phyloP scores from a whole-genome alignment of 2,329 filamentous ascomycete species.

The Aspergillus aculeatus region DNA sequence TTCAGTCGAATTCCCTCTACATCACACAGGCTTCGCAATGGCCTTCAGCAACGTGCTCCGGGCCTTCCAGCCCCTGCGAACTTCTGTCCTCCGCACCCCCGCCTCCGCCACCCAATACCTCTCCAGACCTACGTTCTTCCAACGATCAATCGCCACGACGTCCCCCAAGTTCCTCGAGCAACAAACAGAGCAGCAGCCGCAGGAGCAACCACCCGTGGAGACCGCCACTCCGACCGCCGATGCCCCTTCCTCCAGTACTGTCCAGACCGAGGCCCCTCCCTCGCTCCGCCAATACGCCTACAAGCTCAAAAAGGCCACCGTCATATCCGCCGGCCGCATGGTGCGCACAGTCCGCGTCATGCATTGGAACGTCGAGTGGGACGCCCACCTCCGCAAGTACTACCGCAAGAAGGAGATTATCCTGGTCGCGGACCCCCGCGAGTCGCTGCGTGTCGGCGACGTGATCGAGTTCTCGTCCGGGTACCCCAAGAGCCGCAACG shows the following conservation, averaged over 20 bases:
- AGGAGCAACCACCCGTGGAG: constrained; percentile 3
- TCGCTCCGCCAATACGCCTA: constrained; percentile 39
- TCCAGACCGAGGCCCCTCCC: constrained; percentile 21
- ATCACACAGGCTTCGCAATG: constrained; percentile 20
- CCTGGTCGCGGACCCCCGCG: constrained; percentile 40
- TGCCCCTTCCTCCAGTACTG: background rate
- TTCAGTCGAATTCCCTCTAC: background rate
- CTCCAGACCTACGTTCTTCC: constrained; percentile 18
- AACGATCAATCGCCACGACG: constrained; percentile 17
- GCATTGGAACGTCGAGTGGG: constrained; percentile 35
- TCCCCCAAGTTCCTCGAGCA: constrained; percentile 14
- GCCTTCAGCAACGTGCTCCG: constrained; percentile 30
- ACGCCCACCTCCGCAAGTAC: constrained; percentile 38
- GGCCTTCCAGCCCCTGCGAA: constrained; percentile 33
- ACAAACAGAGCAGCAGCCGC: background rate
- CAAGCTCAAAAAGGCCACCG: constrained; percentile 38
- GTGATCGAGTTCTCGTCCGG: constrained; percentile 46
- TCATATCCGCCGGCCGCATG: constrained; percentile 43
- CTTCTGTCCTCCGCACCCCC: constrained; percentile 27
- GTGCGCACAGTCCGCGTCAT: constrained; percentile 41
- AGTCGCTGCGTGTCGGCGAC: constrained; percentile 45
- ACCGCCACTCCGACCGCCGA: background rate
- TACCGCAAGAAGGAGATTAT: constrained; percentile 37
- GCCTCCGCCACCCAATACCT: constrained; percentile 18
- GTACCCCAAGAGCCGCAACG: constrained; percentile 36